Evolutionary conservation across 441 rosid genomes (phyloP).

Genomic region (Brassica hybrid): DNA sequence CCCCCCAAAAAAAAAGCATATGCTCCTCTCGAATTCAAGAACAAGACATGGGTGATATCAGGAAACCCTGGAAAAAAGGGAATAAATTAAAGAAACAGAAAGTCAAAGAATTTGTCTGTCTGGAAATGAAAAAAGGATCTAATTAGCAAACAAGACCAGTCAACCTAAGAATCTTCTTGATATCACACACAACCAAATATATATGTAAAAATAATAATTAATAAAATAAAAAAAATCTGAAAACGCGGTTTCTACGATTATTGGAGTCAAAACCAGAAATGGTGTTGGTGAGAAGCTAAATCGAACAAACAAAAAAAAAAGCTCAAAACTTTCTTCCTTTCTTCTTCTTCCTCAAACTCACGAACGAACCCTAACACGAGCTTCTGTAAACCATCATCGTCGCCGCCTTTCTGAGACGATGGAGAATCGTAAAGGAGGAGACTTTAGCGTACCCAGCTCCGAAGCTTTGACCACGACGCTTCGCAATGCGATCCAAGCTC

Average conservation of each 20-base stretch:
- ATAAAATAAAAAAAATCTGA: not conserved
- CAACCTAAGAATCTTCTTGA: slow-evolving; percentile 46
- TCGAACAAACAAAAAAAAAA: not conserved
- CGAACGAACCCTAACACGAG: slow-evolving; percentile 30
- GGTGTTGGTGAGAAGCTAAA: slow-evolving; percentile 38
- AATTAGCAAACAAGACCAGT: slow-evolving; percentile 44
- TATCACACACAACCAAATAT: slow-evolving; percentile 26
- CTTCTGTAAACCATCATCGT: not conserved
- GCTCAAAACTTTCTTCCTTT: slow-evolving; percentile 16
- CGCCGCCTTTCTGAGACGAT: not conserved
- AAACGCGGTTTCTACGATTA: slow-evolving; percentile 47
- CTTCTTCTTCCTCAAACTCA: slow-evolving; percentile 15
- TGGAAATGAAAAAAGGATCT: slow-evolving; percentile 43
- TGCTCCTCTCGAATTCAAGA: slow-evolving; percentile 18
- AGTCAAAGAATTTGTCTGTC: slow-evolving; percentile 46
- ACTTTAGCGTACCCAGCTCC: slow-evolving; percentile 50
- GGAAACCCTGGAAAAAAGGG: slow-evolving; percentile 22
- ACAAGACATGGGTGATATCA: slow-evolving; percentile 22
- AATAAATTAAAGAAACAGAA: slow-evolving; percentile 26
- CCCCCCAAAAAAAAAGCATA: slow-evolving; percentile 21
- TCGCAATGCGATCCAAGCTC: slow-evolving; percentile 84
- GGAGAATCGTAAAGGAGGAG: slow-evolving; percentile 46
- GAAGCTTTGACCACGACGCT: slow-evolving; percentile 81
- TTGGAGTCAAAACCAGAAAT: slow-evolving; percentile 47
- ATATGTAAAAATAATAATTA: not conserved